Evolutionary conservation across 768 basidiomycete species (phyloP), one percentile per base, ranked within the genome.

Genomic region (Cubamyces lactineus): DNA sequence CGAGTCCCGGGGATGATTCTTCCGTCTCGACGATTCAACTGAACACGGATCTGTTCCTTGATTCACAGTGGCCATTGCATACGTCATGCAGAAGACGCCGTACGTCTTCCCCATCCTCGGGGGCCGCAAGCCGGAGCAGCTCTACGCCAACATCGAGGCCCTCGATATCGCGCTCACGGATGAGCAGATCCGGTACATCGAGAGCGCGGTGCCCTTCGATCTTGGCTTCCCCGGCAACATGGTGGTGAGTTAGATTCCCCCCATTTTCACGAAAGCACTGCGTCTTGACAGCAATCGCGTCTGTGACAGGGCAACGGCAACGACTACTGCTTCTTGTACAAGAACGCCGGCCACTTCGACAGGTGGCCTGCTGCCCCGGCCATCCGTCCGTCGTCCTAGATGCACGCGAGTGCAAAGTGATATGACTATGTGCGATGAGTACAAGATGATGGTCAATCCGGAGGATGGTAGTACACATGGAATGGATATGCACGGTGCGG

Each of bases 41-140:
- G 28, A 30, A n/a, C n/a, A n/a, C n/a, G n/a, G n/a, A n/a, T n/a
- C 8, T 30, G 3, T 8, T 30, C 28, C 28, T 30, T n/a, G 21
- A 26, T 15, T 48, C 26, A 23, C 43, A 80, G 81, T 84, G 3
- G 82, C 82, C 8, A 80, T 86, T 61, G 82, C 82, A 15, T 85
- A 84, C 60, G 71, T 85, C 12, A 72, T 85, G 72, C 80, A 84
- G 45, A 86, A 85, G 69, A 75, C 79, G 5, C 78, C 80, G 0
- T 83, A 76, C 53, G 81, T 83, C 0, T 84, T 84, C 72, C 82
- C 82, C 0, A 75, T 84, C 59, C 70, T 84, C 26, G 82, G 83
- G 4, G 79, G 82, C 0, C 75, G 82, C 53, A 86, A 84, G 66
- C 71, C 83, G 45, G 82, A 83, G 67, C 81, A 86, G 39, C 69